Percentiles rank a stretch among this genome's conserved stretches.
phyloP scores from a whole-genome alignment of 106 monocot species.

The Cymbidium sinense region DNA sequence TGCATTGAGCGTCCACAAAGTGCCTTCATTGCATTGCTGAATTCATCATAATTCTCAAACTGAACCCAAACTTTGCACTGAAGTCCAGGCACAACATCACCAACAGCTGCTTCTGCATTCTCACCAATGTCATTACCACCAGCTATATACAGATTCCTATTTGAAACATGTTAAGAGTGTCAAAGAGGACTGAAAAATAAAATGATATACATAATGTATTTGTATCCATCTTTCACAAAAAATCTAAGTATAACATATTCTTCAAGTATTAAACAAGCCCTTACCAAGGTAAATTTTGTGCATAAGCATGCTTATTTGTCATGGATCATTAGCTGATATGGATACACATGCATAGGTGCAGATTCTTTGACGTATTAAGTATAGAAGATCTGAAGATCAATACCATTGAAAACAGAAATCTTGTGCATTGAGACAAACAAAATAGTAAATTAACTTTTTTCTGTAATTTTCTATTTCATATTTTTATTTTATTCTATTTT shows the following conservation, averaged over 20 bases:
- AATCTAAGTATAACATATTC: neutral
- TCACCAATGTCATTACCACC: conserved; percentile 52
- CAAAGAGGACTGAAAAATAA: neutral
- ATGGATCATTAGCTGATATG: too few species aligned
- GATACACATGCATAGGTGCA: too few species aligned
- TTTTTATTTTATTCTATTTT: too few species aligned
- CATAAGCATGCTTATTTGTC: neutral
- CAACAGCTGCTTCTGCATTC: conserved; percentile 28
- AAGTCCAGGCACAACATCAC: conserved; percentile 62
- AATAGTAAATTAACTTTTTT: too few species aligned
- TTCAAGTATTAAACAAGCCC: neutral
- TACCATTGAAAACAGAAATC: too few species aligned
- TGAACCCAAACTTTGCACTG: conserved; percentile 84
- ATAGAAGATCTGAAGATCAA: too few species aligned
- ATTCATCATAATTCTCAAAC: conserved; percentile 73
- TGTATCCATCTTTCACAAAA: neutral
- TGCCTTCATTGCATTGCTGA: conserved; percentile 61
- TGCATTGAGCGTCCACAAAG: conserved; percentile 78
- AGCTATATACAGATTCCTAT: conserved; percentile 82
- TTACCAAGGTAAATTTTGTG: neutral
- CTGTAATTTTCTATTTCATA: too few species aligned
- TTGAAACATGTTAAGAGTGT: conserved; percentile 11
- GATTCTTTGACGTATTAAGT: too few species aligned
- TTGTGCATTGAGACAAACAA: too few species aligned
- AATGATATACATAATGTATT: neutral